These are phyloP conservation scores for Aspergillus tamarii DNA, from an alignment of 2,329 filamentous ascomycete genomes.

Conservation along the genomic window DNA sequence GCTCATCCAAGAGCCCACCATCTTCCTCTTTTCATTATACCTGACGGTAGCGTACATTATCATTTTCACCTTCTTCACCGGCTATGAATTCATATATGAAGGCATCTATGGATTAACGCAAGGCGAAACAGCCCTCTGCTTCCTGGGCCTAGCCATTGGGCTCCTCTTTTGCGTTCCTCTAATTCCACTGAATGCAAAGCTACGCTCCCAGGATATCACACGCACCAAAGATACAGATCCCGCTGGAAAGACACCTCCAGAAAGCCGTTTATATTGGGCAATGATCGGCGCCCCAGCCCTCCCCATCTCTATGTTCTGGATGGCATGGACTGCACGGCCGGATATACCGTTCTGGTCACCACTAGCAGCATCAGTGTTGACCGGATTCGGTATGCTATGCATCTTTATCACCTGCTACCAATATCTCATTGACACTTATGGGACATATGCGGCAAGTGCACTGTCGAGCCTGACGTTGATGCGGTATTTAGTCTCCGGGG, in stretches of 20 bases:
- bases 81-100: slow-evolving; percentile 55
- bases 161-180: background rate
- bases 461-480: slow-evolving; percentile 49
- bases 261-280: slow-evolving; percentile 58
- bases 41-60: slow-evolving; percentile 34
- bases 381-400: slow-evolving; percentile 55
- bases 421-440: slow-evolving; percentile 63
- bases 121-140: slow-evolving; percentile 53
- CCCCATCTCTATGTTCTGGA: slow-evolving; percentile 61
- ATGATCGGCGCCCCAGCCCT: slow-evolving; percentile 57
- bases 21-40: slow-evolving; percentile 28
- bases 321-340: slow-evolving; percentile 55
- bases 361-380: slow-evolving; percentile 53
- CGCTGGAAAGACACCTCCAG: slow-evolving; percentile 39
- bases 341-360: slow-evolving; percentile 50
- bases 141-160: slow-evolving; percentile 53
- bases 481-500: slow-evolving; percentile 46
- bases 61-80: slow-evolving; percentile 42
- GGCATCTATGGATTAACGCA: slow-evolving; percentile 52
- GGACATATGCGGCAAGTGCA: slow-evolving; percentile 55
- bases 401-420: slow-evolving; percentile 57
- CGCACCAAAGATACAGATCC: background rate
- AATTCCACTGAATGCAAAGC: background rate
- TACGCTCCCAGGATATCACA: background rate
- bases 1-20: slow-evolving; percentile 22